These are phyloP conservation scores for Funneliformis geosporum DNA, from an alignment of 192 early-diverging fungal genomes.

Conservation along the genomic window DNA sequence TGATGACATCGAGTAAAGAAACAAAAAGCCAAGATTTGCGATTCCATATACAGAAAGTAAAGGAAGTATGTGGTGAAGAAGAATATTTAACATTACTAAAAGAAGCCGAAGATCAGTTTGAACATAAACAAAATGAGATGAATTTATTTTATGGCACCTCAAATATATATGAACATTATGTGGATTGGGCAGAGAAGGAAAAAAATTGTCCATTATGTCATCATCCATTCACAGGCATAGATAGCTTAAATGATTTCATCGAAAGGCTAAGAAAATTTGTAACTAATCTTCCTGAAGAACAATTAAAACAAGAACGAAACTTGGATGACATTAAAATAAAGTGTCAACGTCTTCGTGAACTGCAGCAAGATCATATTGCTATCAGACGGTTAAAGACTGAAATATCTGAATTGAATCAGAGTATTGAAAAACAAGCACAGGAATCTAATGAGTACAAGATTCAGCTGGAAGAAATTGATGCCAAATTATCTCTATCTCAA, in stretches of 20 bases:
- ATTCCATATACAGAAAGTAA: background rate
- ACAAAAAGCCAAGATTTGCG: background rate
- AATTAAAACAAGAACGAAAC: constrained; percentile 42
- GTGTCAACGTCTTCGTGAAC: constrained; percentile 36
- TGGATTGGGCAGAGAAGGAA: constrained; percentile 61
- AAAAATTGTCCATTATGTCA: constrained; percentile 83
- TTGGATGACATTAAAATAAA: constrained; percentile 43
- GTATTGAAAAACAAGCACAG: constrained; percentile 35
- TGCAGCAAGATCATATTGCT: constrained; percentile 50
- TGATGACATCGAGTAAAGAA: background rate
- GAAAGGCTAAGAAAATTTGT: constrained; percentile 34
- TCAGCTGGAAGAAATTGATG: background rate
- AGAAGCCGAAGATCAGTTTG: constrained; percentile 1
- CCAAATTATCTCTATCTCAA: background rate
- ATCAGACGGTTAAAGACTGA: constrained; percentile 51
- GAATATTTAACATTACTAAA: background rate
- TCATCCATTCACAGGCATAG: constrained; percentile 64
- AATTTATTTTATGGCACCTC: constrained; percentile 49
- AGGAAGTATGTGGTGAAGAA: background rate
- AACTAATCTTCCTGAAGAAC: constrained; percentile 38
- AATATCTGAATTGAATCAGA: constrained; percentile 45
- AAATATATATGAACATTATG: constrained; percentile 66
- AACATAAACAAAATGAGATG: too few relatives aligned
- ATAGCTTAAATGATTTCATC: constrained; percentile 42
- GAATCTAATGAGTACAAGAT: constrained; percentile 29